These are phyloP conservation scores for Mortierella claussenii DNA, from an alignment of 192 early-diverging fungal genomes.

Conservation along the genomic window DNA sequence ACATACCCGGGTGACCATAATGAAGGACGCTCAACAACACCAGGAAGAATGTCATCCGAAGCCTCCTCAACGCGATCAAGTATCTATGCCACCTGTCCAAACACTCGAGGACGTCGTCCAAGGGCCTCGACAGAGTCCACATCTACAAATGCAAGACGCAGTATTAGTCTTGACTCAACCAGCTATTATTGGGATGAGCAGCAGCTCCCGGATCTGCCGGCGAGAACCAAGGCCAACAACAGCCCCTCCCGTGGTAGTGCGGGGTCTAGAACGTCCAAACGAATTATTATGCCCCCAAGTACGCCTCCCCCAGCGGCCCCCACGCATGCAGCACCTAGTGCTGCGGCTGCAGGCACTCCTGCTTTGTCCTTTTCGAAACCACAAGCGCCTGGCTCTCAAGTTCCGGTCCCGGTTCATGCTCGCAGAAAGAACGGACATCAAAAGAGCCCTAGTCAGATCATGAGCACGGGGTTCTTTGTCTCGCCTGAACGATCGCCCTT, in stretches of 20 bases:
- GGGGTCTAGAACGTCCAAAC: neutral
- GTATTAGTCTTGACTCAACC: slow-evolving; percentile 11
- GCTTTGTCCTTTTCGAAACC: neutral
- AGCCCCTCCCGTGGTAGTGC: neutral
- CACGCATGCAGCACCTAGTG: neutral
- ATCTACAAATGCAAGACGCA: slow-evolving; percentile 12
- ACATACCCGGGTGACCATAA: neutral
- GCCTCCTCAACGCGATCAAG: neutral
- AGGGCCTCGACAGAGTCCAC: slow-evolving; percentile 12
- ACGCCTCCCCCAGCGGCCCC: slow-evolving; percentile 10
- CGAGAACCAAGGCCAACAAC: neutral
- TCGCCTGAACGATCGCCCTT: slow-evolving; percentile 13
- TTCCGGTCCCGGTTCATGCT: neutral
- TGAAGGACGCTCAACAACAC: neutral
- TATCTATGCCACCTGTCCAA: neutral
- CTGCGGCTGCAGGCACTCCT: too few species aligned
- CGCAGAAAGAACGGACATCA: slow-evolving; percentile 22
- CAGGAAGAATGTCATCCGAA: slow-evolving; percentile 9
- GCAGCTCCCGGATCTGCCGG: neutral
- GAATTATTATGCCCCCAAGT: slow-evolving; percentile 6
- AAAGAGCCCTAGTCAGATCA: slow-evolving; percentile 25
- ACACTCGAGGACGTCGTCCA: slow-evolving; percentile 4
- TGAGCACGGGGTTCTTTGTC: slow-evolving; percentile 22
- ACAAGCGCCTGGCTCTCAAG: neutral
- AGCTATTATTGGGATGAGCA: neutral